Base-by-base conservation (phyloP, 164 flowering plant species). In the Euptelea pleiosperma region DNA sequence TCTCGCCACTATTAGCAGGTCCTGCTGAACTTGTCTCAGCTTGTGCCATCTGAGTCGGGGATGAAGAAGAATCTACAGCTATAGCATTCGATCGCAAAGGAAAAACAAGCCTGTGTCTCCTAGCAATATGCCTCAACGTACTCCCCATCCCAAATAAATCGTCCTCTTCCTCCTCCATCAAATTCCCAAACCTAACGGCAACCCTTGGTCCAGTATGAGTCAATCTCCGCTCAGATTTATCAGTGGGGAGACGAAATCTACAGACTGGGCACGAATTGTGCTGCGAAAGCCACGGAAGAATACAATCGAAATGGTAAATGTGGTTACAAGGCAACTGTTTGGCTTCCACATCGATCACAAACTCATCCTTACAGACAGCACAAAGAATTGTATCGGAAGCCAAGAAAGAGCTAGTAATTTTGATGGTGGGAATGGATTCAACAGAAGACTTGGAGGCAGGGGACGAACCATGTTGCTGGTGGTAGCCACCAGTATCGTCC, bases 291-390 rank as follows among this genome's bases (percentile, higher is more conserved):
- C 94, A 86, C 0, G 89, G 94, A 0, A 80, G 55, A 28, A 86
- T 86, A 57, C 93, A 86, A 30, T 80, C 83, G 3, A 67, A 16
- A 57, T 86, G 94, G 64, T 82, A 86, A 9, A 78, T 52, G 52
- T 86, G 94, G 4, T 59, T 70, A 55, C 94, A 86, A 31, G 93
- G 94, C 34, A 86, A 71, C 70, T 71, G 74, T 56, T 80, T 82
- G 40, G 77, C 88, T 28, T 77, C 80, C 9, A 45, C 75, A 43
- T 71, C 79, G 2, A 70, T 31, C 6, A 47, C 47, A 48, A 82
- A 80, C 58, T 73, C 82, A 42, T 84, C 90, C 60, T 82, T 84
- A 47, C 90, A 87, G 15, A 87, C 79, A 0, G 85, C 77, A 61
- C 94, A 83, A 30, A 76, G 45, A 19, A 77, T 49, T 8, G 67